Evolutionary conservation across 2,329 filamentous ascomycete genomes (phyloP).

Genomic region (Pseudogymnoascus sp.): DNA sequence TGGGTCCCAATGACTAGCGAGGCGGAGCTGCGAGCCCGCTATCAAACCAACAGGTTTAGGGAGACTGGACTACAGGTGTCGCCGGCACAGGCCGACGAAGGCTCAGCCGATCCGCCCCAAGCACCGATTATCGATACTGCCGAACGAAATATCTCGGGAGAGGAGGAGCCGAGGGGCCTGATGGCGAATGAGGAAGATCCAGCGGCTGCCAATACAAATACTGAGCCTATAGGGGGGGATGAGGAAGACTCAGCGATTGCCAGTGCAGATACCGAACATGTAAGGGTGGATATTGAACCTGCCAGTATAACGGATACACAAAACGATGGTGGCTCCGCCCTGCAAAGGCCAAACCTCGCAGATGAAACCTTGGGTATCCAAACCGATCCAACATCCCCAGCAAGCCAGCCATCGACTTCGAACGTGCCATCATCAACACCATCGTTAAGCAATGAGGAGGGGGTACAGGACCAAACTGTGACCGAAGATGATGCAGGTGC

Average conservation of each 20-base stretch:
- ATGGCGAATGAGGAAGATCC: not conserved
- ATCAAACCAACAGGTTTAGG: slow-evolving; percentile 9
- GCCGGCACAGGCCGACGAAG: not conserved
- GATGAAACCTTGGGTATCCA: not conserved
- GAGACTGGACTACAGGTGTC: not conserved
- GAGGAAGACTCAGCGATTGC: not conserved
- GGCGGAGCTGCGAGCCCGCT: slow-evolving; percentile 8
- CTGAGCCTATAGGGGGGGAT: not conserved
- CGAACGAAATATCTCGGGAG: not conserved
- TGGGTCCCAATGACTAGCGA: not conserved
- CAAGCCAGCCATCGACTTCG: not conserved
- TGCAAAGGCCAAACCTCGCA: not conserved
- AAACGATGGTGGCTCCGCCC: not conserved
- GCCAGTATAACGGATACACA: not conserved
- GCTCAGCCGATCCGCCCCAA: not conserved
- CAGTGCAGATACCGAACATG: not conserved
- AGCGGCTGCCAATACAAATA: not conserved
- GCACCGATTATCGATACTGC: not conserved
- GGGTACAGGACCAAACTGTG: not conserved
- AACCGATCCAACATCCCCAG: not conserved
- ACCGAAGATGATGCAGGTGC: not conserved
- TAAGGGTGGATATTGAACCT: not conserved
- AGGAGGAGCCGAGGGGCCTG: not conserved
- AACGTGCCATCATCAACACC: not conserved
- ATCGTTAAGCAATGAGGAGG: not conserved